Conservation (phyloP, 805 yeast species). For the Teunomyces lycoperdinae region DNA sequence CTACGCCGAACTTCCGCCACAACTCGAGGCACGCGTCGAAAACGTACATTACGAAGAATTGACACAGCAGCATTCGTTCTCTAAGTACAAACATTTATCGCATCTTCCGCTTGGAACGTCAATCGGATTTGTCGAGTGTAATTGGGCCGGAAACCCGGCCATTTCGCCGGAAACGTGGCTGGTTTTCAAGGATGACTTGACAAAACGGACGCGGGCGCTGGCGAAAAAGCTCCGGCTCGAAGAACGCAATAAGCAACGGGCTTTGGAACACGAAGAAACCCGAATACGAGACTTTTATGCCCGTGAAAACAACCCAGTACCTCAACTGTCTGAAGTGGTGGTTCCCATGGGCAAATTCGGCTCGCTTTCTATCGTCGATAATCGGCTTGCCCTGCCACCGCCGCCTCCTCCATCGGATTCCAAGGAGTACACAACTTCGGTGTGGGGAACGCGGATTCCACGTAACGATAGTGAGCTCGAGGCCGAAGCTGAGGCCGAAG, state of each 20-base stretch:
- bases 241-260: slow-evolving; percentile 55
- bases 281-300: slow-evolving; percentile 58
- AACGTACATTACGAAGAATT: slow-evolving; percentile 62
- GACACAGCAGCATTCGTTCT: slow-evolving; percentile 55
- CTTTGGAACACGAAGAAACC: slow-evolving; percentile 57
- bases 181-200: slow-evolving; percentile 52
- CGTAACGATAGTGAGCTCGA: slow-evolving; percentile 37
- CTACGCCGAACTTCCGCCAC: slow-evolving; percentile 67
- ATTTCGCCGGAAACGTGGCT: slow-evolving; percentile 35
- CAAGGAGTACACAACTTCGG: slow-evolving; percentile 47
- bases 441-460: slow-evolving; percentile 74
- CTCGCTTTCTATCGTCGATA: slow-evolving; percentile 36
- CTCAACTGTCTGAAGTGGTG: slow-evolving; percentile 11
- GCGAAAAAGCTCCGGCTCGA: slow-evolving; percentile 52
- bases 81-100: slow-evolving; percentile 68
- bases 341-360: slow-evolving; percentile 23
- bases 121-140: slow-evolving; percentile 78
- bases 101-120: slow-evolving; percentile 86
- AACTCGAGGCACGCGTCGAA: slow-evolving; percentile 61
- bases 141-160: slow-evolving; percentile 56
- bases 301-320: slow-evolving; percentile 49
- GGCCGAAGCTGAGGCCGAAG: slow-evolving; percentile 49
- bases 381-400: slow-evolving; percentile 28
- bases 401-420: slow-evolving; percentile 8
- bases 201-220: slow-evolving; percentile 52